Evolutionary conservation across 2,329 filamentous ascomycete species (phyloP), one percentile per base, ranked within the genome.

Genomic region (Albophoma yamanashiensis): DNA sequence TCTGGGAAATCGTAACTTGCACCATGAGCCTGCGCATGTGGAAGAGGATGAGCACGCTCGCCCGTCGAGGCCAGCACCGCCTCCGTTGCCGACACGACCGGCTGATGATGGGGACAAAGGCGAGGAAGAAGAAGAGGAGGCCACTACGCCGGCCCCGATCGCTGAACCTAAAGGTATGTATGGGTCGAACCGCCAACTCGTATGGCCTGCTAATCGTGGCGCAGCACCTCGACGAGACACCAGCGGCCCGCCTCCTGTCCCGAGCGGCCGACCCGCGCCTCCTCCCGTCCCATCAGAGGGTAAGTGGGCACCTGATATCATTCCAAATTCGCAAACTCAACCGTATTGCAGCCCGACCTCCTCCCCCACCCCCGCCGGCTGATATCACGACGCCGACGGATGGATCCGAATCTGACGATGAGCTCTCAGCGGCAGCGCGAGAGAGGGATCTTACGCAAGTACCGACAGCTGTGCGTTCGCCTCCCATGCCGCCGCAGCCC

Each of bases 321-420:
- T 38, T 15, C 20, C 14, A 22, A 4, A 6, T 3, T 22, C 42
- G 7, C 15, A 45, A n/a, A 20, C 55, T 61, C 67, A 64, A 73
- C 75, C 64, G 69, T 61, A 57, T 59, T 67, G 31, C 67, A 91
- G 88, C 83, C 67, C 88, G 87, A 56, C 84, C 87, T 55, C 77
- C 80, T 1, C 83, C 83, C 56, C 77, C 78, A 40, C 78, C 78
- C 47, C 78, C 82, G 57, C 76, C 82, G 45, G 75, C 80, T 42
- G 77, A 78, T 52, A 70, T 83, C 20, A 89, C 43, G n/a, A 47
- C 89, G 47, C 86, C 86, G 55, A 91, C 86, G 61, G 82, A 88
- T 62, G 92, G 91, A 38, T 95, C 91, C 1, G 90, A 89, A 70
- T 94, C 92, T 52, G 92, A 95, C 67, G 92, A 97, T 71, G 93